These are phyloP conservation scores for Suillus bovinus DNA, from an alignment of 768 basidiomycete genomes.

Conservation along the genomic window DNA sequence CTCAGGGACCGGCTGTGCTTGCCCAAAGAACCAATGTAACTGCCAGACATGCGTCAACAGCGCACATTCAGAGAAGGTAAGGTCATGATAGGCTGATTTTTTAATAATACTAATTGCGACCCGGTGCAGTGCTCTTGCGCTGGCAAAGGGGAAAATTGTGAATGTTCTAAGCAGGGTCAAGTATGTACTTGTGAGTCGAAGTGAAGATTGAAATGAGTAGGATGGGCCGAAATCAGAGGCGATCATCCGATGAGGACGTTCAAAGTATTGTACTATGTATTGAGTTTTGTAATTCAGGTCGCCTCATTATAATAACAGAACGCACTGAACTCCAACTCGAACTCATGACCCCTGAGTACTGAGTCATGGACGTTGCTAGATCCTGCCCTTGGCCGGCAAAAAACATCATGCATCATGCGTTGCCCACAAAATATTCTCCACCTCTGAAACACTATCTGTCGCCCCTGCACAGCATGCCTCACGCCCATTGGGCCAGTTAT, in stretches of 20 bases:
- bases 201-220: constrained; percentile 1
- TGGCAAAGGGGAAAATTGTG: constrained; percentile 21
- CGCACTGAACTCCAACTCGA: too few relatives aligned
- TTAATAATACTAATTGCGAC: not conserved
- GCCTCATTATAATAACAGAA: too few relatives aligned
- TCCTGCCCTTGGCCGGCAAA: constrained; percentile 10
- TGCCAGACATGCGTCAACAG: constrained; percentile 34
- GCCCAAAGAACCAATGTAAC: constrained; percentile 31
- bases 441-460: constrained; percentile 15
- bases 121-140: constrained; percentile 21
- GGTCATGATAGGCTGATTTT: not conserved
- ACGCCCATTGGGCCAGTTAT: constrained; percentile 16
- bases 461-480: constrained; percentile 21
- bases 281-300: too few relatives aligned
- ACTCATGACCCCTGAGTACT: not conserved
- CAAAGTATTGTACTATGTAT: not conserved
- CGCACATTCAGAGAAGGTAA: constrained; percentile 25
- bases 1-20: constrained; percentile 32
- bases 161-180: constrained; percentile 17
- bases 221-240: not conserved
- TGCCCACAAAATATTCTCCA: constrained; percentile 38
- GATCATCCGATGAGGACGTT: not conserved
- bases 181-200: constrained; percentile 23
- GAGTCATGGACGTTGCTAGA: constrained; percentile 6
- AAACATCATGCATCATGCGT: constrained; percentile 32